phyloP scores from a whole-genome alignment of 225 moss, liverwort and hornwort species.

The Straminergon stramineum region DNA sequence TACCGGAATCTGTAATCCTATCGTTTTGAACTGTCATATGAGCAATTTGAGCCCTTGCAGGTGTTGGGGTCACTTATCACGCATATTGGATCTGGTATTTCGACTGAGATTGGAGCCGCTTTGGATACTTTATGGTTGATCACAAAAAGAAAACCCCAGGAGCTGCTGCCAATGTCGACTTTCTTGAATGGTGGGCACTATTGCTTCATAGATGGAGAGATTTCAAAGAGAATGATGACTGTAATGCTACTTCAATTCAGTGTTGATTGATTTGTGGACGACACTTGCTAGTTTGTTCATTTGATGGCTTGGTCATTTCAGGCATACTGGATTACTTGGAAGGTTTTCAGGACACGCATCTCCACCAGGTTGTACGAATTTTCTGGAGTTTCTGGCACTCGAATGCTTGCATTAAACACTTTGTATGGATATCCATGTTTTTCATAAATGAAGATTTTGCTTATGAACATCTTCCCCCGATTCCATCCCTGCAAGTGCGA shows the following conservation, averaged over 20 bases:
- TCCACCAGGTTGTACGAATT: constrained; percentile 52
- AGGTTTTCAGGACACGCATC: constrained; percentile 62
- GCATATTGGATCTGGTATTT: constrained; percentile 77
- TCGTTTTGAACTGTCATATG: neutral
- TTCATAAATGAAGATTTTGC: neutral
- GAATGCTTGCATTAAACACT: neutral
- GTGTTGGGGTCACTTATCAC: constrained; percentile 79
- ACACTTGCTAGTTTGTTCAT: neutral
- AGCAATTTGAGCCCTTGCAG: constrained; percentile 18
- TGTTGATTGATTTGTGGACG: neutral
- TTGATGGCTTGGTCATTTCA: constrained; percentile 6
- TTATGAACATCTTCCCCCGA: neutral
- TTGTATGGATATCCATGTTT: neutral
- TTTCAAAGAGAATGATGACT: neutral
- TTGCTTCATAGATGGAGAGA: neutral
- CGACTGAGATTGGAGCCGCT: constrained; percentile 66
- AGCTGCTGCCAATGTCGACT: constrained; percentile 73
- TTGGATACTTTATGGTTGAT: constrained; percentile 67
- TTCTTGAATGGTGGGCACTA: constrained; percentile 70
- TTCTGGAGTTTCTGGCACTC: neutral
- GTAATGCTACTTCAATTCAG: neutral
- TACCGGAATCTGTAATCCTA: neutral
- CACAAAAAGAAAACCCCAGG: constrained; percentile 46
- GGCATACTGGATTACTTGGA: constrained; percentile 83
- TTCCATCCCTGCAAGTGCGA: neutral